Evolutionary conservation across 768 basidiomycete genomes (phyloP), one percentile per base, ranked within the genome.

Genomic region (Lentinus tigrinus): DNA sequence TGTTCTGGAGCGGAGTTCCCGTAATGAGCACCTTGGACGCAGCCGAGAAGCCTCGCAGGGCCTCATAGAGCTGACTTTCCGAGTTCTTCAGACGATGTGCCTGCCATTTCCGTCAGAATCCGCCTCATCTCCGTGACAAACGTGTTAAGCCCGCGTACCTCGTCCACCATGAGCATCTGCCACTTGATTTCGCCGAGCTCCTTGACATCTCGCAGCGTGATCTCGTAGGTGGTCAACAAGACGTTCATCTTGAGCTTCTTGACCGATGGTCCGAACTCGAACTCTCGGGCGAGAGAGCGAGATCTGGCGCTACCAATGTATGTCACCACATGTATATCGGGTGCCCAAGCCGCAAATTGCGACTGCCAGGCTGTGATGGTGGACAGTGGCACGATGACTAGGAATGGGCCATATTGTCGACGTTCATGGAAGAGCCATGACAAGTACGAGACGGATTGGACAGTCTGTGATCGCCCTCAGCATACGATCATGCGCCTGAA

Each of bases 351-450:
- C 40, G 84, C 83, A 72, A 99, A 97, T 71, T 98, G 95, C 49
- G 83, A 85, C 74, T 98, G 95, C 97, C 97, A 99, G 13, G 97
- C 96, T 2, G 95, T 93, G 66, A 98, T 95, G 8, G 97, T 99
- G 8, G 96, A 98, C 8, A 98, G 81, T 4, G 97, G 97, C 23
- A 99, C 97, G 65, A 99, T 95, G 65, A 98, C 93, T 53, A 98
- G 81, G 81, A 95, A 97, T 6, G 97, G 97, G 0, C 97, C 97
- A 72, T 91, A 98, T 72, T 98, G 96, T 50, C 90, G 83, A 75
- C 88, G 77, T 65, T 91, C 83, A 70, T 98, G 93, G 78, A 91
- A 97, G 47, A 99, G 89, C 71, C 91, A 98, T 2, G 94, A 95
- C 24, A 99, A 80, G 76, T 95, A 96, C 0, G 95, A 75, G 11